Conservation (phyloP, 495 filamentous ascomycete genomes). For the Rostrohypoxylon terebratum region DNA sequence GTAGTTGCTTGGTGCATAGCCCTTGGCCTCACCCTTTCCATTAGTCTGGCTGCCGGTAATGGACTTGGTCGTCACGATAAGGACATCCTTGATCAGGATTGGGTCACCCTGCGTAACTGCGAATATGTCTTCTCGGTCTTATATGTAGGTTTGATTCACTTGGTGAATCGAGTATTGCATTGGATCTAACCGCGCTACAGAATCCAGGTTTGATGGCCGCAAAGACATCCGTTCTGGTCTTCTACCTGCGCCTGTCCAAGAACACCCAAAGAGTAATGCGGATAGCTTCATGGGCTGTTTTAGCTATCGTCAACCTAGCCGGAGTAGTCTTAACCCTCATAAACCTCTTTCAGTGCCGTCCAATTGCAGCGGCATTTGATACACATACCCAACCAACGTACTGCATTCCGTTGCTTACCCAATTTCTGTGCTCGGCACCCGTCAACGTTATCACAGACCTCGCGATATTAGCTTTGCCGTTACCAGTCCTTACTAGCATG, state of each 20-base stretch:
- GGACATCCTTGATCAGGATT: slow-evolving; percentile 65
- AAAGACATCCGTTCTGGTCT: slow-evolving; percentile 92
- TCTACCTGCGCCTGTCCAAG: slow-evolving; percentile 83
- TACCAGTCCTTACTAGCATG: slow-evolving; percentile 89
- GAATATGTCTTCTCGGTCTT: slow-evolving; percentile 87
- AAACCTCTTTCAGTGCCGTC: slow-evolving; percentile 91
- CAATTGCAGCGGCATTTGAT: slow-evolving; percentile 71
- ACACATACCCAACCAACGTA: slow-evolving; percentile 55
- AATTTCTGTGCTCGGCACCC: slow-evolving; percentile 85
- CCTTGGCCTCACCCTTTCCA: slow-evolving; percentile 78
- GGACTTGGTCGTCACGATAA: slow-evolving; percentile 82
- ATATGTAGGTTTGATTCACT: slow-evolving; percentile 69
- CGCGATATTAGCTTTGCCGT: slow-evolving; percentile 83
- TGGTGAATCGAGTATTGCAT: slow-evolving; percentile 6
- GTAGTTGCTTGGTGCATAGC: slow-evolving; percentile 85
- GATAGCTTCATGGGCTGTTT: slow-evolving; percentile 74
- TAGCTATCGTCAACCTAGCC: slow-evolving; percentile 79
- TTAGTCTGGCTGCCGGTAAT: slow-evolving; percentile 75
- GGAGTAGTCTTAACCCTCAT: slow-evolving; percentile 84
- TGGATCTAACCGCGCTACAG: slow-evolving; percentile 59
- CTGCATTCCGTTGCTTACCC: slow-evolving; percentile 80
- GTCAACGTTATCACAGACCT: slow-evolving; percentile 89
- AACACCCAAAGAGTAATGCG: slow-evolving; percentile 76
- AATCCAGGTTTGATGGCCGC: slow-evolving; percentile 89
- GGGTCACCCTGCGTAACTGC: slow-evolving; percentile 67